Percentiles rank a stretch among this genome's conserved stretches.
These are phyloP conservation scores for Monilinia fructicola DNA, from an alignment of 2,329 filamentous ascomycete genomes.

Conservation along the genomic window DNA sequence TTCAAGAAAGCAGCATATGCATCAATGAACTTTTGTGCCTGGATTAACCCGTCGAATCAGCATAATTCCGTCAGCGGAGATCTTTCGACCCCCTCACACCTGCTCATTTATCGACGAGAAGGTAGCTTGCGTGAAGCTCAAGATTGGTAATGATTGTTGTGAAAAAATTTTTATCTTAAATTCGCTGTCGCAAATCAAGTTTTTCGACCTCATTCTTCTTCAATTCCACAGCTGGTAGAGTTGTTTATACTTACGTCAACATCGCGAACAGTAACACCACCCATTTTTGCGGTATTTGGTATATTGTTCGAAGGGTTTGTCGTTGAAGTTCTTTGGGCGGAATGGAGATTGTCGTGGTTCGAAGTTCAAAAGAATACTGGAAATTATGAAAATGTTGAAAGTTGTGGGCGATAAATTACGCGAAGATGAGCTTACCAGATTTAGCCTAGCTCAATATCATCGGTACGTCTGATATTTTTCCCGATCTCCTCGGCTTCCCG, in stretches of 20 bases:
- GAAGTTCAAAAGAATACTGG: constrained; percentile 9
- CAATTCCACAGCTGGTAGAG: constrained; percentile 30
- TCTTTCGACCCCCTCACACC: constrained; percentile 71
- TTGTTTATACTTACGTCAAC: constrained; percentile 67
- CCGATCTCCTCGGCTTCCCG: not conserved
- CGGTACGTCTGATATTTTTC: not conserved
- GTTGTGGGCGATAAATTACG: constrained; percentile 20
- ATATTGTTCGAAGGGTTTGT: constrained; percentile 32
- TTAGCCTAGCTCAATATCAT: not conserved
- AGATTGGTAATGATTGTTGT: constrained; percentile 19
- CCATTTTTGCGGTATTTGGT: constrained; percentile 66
- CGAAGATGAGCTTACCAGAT: constrained; percentile 1
- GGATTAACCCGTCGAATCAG: constrained; percentile 54
- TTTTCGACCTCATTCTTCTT: constrained; percentile 18
- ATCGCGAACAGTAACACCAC: constrained; percentile 80
- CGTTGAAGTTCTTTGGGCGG: constrained; percentile 25
- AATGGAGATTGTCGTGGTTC: constrained; percentile 22
- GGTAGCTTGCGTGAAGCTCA: constrained; percentile 32
- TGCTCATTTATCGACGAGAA: constrained; percentile 50
- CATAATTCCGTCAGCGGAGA: constrained; percentile 72
- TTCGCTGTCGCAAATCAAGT: constrained; percentile 29
- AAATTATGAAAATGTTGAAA: constrained; percentile 8
- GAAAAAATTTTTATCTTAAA: constrained; percentile 8
- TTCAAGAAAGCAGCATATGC: constrained; percentile 88
- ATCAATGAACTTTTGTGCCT: constrained; percentile 87